These are phyloP conservation scores for Dioscorea zingiberensis DNA, from an alignment of 106 monocot genomes.

Conservation along the genomic window DNA sequence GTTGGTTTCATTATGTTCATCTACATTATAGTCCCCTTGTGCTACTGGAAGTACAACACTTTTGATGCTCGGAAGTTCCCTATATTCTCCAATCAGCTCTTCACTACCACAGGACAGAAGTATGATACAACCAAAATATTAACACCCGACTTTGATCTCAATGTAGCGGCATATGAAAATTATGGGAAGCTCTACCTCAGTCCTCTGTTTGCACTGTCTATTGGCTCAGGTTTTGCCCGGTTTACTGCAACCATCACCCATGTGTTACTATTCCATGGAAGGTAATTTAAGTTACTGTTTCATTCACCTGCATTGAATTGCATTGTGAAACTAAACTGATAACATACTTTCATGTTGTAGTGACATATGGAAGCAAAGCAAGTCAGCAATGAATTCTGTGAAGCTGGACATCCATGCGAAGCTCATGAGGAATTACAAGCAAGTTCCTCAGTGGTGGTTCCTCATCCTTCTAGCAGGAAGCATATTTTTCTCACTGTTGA, in stretches of 20 bases:
- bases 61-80: constrained; percentile 82
- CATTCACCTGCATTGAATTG: no score
- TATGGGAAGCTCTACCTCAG: constrained; percentile 81
- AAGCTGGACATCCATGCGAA: constrained; percentile 68
- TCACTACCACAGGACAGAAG: constrained; percentile 51
- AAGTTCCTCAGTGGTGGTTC: constrained; percentile 94
- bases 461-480: constrained; percentile 62
- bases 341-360: constrained; percentile 10
- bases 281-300: constrained; percentile 13
- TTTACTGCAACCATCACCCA: constrained; percentile 75
- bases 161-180: constrained; percentile 67
- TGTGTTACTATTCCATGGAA: constrained; percentile 75
- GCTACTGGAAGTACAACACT: constrained; percentile 80
- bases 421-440: constrained; percentile 83
- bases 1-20: constrained; percentile 87
- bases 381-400: constrained; percentile 45
- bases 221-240: constrained; percentile 76
- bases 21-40: constrained; percentile 77
- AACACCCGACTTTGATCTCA: constrained; percentile 56
- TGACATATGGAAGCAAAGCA: constrained; percentile 87
- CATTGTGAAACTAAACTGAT: no score
- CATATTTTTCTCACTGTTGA: constrained; percentile 45
- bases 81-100: constrained; percentile 87
- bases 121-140: constrained; percentile 72
- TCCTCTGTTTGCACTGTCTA: constrained; percentile 75